These are phyloP conservation scores for Diplogelasinospora grovesii DNA, from an alignment of 495 filamentous ascomycete genomes.

Conservation along the genomic window DNA sequence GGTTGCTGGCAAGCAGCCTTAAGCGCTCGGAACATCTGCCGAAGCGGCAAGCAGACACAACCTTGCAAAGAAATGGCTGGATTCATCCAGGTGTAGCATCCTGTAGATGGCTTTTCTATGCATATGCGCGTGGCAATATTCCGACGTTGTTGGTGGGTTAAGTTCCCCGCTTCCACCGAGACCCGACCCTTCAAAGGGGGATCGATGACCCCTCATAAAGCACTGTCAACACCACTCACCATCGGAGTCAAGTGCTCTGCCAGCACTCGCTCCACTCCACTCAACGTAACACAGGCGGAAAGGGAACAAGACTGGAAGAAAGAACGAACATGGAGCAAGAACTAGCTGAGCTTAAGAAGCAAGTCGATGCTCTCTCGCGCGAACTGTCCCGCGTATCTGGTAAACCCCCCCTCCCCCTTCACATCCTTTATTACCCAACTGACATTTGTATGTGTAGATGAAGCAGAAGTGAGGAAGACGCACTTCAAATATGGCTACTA, in stretches of 20 bases:
- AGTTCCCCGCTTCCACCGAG: too few species aligned
- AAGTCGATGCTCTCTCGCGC: slow-evolving; percentile 30
- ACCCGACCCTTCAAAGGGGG: too few species aligned
- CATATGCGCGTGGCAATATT: too few species aligned
- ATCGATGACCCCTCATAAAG: too few species aligned
- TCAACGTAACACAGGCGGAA: too few species aligned
- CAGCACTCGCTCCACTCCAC: too few species aligned
- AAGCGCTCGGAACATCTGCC: slow-evolving; percentile 8
- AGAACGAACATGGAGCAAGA: slow-evolving; percentile 34
- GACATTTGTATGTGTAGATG: slow-evolving; percentile 23
- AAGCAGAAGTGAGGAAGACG: slow-evolving; percentile 46
- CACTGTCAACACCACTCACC: too few species aligned
- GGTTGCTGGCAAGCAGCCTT: neutral
- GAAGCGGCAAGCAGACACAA: neutral
- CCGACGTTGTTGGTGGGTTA: too few species aligned
- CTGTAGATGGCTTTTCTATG: too few species aligned
- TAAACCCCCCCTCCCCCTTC: slow-evolving; percentile 3
- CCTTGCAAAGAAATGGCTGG: neutral
- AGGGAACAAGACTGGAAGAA: too few species aligned
- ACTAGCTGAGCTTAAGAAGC: slow-evolving; percentile 36
- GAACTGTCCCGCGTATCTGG: slow-evolving; percentile 31
- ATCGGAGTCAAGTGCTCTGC: too few species aligned
- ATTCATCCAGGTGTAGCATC: neutral
- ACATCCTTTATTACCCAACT: slow-evolving; percentile 1
- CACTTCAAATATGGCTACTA: slow-evolving; percentile 55